phyloP scores from a whole-genome alignment of 768 basidiomycete species.

The Panaeolus cyanescens region DNA sequence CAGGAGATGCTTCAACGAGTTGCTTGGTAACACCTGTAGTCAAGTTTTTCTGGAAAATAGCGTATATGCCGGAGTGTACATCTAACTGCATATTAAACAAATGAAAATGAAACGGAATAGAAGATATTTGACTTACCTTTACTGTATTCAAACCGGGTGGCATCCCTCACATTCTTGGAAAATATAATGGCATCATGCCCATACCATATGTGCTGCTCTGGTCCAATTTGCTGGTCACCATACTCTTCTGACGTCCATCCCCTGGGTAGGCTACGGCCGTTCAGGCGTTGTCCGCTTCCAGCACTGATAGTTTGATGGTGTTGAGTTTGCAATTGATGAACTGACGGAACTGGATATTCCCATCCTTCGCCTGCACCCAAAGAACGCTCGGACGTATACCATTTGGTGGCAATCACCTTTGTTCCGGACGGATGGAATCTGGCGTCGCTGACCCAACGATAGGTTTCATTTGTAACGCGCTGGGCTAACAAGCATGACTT shows the following conservation, averaged over 20 bases:
- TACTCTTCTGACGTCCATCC: constrained; percentile 67
- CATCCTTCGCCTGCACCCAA: constrained; percentile 76
- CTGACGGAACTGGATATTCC: constrained; percentile 59
- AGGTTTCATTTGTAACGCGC: constrained; percentile 74
- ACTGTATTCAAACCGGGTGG: constrained; percentile 54
- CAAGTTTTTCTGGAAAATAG: constrained; percentile 68
- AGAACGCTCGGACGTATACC: constrained; percentile 68
- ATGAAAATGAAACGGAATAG: no score
- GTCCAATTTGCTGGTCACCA: constrained; percentile 70
- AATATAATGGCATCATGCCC: constrained; percentile 61
- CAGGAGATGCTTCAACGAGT: constrained; percentile 58
- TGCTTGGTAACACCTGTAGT: constrained; percentile 53
- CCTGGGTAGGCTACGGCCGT: constrained; percentile 56
- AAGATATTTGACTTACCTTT: constrained; percentile 66
- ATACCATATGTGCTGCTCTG: constrained; percentile 69
- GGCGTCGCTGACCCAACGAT: constrained; percentile 68
- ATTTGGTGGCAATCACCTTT: constrained; percentile 73
- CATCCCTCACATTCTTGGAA: constrained; percentile 63
- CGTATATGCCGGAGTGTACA: constrained; percentile 69
- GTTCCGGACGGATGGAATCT: constrained; percentile 69
- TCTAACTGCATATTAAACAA: no score
- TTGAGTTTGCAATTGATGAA: constrained; percentile 26
- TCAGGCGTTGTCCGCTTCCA: constrained; percentile 53
- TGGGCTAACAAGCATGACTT: constrained; percentile 28
- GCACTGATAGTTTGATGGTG: constrained; percentile 28